phyloP scores from a whole-genome alignment of 2,329 filamentous ascomycete genomes.

The Aspergillus melleus region DNA sequence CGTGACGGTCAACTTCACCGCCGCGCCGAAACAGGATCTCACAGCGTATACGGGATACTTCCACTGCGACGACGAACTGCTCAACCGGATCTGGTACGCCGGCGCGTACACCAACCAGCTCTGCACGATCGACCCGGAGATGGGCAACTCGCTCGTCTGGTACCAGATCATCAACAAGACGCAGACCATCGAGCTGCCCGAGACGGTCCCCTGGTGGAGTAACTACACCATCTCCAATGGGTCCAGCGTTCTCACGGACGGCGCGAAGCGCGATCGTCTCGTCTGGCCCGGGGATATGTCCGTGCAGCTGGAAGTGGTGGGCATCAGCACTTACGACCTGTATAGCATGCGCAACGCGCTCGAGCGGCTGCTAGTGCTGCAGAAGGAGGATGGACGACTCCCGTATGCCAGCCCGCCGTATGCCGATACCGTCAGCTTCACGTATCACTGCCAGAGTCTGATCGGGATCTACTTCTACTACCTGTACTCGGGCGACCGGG shows the following conservation, averaged over 20 bases:
- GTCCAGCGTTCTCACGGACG: conserved; percentile 39
- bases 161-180: conserved; percentile 4
- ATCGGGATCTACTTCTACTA: conserved; percentile 50
- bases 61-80: conserved; percentile 48
- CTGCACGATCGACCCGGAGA: conserved; percentile 31
- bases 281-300: conserved; percentile 65
- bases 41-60: conserved; percentile 54
- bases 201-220: conserved; percentile 30
- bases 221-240: conserved; percentile 32
- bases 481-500: conserved; percentile 42
- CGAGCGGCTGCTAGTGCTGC: conserved; percentile 49
- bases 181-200: conserved; percentile 13
- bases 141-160: conserved; percentile 22
- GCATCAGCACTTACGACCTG: conserved; percentile 57
- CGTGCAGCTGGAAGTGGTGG: conserved; percentile 56
- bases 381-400: conserved; percentile 46
- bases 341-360: conserved; percentile 53
- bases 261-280: conserved; percentile 43
- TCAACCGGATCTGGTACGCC: conserved; percentile 59
- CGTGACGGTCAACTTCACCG: conserved; percentile 46
- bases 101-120: conserved; percentile 51
- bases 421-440: conserved; percentile 45
- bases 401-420: conserved; percentile 55
- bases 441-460: conserved; percentile 56
- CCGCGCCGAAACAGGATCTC: conserved; percentile 39